Evolutionary conservation across 1,284 basidiomycete genomes (phyloP), one percentile per base, ranked within the genome.

Genomic region (Ustilago vetiveriae): DNA sequence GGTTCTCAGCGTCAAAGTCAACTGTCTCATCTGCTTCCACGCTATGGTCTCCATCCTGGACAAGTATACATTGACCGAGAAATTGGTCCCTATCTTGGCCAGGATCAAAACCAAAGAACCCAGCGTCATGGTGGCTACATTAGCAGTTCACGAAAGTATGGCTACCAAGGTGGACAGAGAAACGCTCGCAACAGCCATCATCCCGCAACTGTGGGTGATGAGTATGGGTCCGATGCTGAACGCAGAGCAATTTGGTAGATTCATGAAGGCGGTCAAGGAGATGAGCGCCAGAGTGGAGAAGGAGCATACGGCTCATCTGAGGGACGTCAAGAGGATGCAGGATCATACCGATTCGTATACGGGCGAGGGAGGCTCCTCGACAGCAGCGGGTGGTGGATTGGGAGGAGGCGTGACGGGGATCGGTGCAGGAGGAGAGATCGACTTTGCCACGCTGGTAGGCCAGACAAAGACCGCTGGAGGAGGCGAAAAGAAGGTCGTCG

Each of bases 141-240:
- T 98, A 37, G 89, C 88, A 9, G 94, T 99, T 0, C 94, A 98
- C 83, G 94, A 97, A 82, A 92, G 91, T 4, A 96, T 98, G 92
- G 92, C 94, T 2, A 87, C 88, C 73, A 98, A 98, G 82, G 90
- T 98, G 4, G 94, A 97, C 72, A 87, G 93, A 40, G 94, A 97
- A 83, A 92, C 94, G 4, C 90, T 97, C 16, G 95, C 95, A 0
- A 95, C 91, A 0, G 63, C 69, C 14, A 70, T 81, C 43, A 74
- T 80, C 19, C 79, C 80, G 16, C 78, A 75, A 32, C 54, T 81
- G 21, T 80, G 78, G 77, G 49, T 67, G 26, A 79, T 82, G 72
- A 62, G 55, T 36, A 75, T 80, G 72, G 68, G 68, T 1, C 58
- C 67, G 6, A 37, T 97, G 33, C 84, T 98, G 24, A 96, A 90